Evolutionary conservation across 352 stramenopile species (phyloP).

Genomic region (Hyaloperonospora arabidopsidis): DNA sequence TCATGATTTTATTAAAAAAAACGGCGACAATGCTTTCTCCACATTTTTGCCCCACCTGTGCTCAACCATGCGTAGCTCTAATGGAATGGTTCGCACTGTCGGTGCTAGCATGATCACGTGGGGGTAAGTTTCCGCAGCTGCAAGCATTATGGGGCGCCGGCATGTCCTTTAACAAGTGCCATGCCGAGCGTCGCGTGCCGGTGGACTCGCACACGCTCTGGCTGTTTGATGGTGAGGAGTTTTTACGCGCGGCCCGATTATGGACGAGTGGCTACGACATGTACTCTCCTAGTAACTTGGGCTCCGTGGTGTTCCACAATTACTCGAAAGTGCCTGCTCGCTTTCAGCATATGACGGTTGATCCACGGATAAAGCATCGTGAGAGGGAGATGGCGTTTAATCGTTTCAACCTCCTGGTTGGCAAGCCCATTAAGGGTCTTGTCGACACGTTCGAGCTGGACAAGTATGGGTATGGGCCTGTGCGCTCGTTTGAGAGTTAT

Average conservation of each 20-base stretch:
- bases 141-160: slow-evolving; percentile 66
- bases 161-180: slow-evolving; percentile 77
- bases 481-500: slow-evolving; percentile 52
- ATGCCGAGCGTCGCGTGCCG: slow-evolving; percentile 60
- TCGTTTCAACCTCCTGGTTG: slow-evolving; percentile 49
- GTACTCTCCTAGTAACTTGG: slow-evolving; percentile 52
- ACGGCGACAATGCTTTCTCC: slow-evolving; percentile 61
- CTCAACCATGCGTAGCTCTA: too few relatives aligned
- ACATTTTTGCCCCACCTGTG: slow-evolving; percentile 15
- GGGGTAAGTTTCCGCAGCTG: slow-evolving; percentile 65
- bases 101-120: slow-evolving; percentile 82
- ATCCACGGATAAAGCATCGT: slow-evolving; percentile 31
- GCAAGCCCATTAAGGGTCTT: slow-evolving; percentile 46
- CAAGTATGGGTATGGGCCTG: slow-evolving; percentile 43
- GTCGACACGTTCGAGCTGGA: slow-evolving; percentile 58
- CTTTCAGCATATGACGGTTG: slow-evolving; percentile 48
- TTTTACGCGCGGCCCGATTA: slow-evolving; percentile 46
- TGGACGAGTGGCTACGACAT: slow-evolving; percentile 71
- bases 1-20: slow-evolving; percentile 72
- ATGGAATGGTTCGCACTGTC: slow-evolving; percentile 47
- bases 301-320: slow-evolving; percentile 67
- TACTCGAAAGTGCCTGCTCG: slow-evolving; percentile 60
- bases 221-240: slow-evolving; percentile 73
- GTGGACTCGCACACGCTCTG: slow-evolving; percentile 76
- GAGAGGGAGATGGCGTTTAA: slow-evolving; percentile 51